Evolutionary conservation across 2,329 filamentous ascomycete genomes (phyloP).

Genomic region (Sclerotinia subarctica): DNA sequence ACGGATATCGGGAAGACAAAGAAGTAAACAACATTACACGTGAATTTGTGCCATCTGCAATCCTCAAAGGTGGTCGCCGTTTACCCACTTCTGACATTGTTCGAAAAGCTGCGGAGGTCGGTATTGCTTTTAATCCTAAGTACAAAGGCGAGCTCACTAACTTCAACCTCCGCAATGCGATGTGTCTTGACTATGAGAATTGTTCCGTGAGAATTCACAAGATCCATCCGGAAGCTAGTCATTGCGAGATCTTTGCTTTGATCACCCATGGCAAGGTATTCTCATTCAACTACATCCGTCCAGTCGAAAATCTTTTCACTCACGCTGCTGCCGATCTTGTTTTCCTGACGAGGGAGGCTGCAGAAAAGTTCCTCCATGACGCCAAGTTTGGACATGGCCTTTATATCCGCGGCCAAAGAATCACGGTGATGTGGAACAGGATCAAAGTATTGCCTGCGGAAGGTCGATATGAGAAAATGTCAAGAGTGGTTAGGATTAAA

Average conservation of each 20-base stretch:
- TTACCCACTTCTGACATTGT: not conserved
- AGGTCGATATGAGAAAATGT: constrained; percentile 9
- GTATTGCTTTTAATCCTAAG: constrained; percentile 13
- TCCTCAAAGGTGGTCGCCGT: constrained; percentile 4
- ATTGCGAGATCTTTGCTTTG: constrained; percentile 20
- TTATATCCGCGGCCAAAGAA: not conserved
- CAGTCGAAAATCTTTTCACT: not conserved
- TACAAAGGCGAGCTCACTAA: constrained; percentile 21
- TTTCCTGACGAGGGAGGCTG: constrained; percentile 22
- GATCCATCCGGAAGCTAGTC: constrained; percentile 7
- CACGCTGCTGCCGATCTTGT: constrained; percentile 19
- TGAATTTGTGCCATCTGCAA: constrained; percentile 11
- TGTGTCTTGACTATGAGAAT: constrained; percentile 13
- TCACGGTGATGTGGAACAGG: constrained; percentile 12
- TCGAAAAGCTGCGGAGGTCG: constrained; percentile 8
- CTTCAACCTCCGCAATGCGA: constrained; percentile 17
- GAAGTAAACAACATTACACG: not conserved
- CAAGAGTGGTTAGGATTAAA: constrained; percentile 18
- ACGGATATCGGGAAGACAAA: not conserved
- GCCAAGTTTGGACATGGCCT: not conserved
- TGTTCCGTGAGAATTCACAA: constrained; percentile 20
- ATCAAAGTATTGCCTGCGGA: constrained; percentile 10
- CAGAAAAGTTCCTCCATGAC: constrained; percentile 14
- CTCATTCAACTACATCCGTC: constrained; percentile 13
- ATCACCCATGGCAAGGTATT: constrained; percentile 25